A percentile compares a stretch with the other conserved stretches of the same genome.
Conservation (phyloP, 139 green algal genomes). For the Coelastrella sp. region DNA sequence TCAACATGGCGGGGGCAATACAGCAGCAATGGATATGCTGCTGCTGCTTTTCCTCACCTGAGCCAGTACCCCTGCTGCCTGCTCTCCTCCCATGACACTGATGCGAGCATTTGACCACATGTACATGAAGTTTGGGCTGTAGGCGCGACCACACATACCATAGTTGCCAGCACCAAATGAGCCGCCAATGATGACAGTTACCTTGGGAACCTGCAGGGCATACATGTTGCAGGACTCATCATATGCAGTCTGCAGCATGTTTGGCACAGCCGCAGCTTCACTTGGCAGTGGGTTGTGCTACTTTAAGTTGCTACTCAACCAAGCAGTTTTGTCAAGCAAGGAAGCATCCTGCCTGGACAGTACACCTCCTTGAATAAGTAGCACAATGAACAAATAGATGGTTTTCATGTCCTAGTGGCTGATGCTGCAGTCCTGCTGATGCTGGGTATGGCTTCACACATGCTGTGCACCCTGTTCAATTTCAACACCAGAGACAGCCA, state of each 20-base stretch:
- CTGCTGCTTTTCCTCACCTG: slow-evolving; percentile 58
- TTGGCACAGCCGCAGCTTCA: too few relatives aligned
- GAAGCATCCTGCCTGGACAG: too few relatives aligned
- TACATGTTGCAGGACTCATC: neutral
- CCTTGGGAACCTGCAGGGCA: slow-evolving; percentile 85
- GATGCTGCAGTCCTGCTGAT: neutral
- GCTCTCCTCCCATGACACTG: slow-evolving; percentile 92
- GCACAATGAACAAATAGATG: too few relatives aligned
- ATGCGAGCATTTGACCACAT: slow-evolving; percentile 97
- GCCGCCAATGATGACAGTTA: slow-evolving; percentile 91
- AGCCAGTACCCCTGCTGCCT: slow-evolving; percentile 85
- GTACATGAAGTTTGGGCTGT: slow-evolving; percentile 93
- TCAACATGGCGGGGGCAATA: too few relatives aligned
- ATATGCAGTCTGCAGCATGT: too few relatives aligned
- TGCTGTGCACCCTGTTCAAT: too few relatives aligned
- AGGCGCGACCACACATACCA: slow-evolving; percentile 95
- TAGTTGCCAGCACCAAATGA: slow-evolving; percentile 95
- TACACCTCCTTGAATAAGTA: too few relatives aligned
- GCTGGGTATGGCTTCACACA: too few relatives aligned
- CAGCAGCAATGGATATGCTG: neutral
- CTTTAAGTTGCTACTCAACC: too few relatives aligned
- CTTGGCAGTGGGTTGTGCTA: too few relatives aligned
- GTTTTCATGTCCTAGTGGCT: neutral
- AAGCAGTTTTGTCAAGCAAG: too few relatives aligned
- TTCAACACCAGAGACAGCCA: too few relatives aligned